A percentile compares a stretch with the other conserved stretches of the same genome.
These are phyloP conservation scores for Calonectria leucothoes DNA, from an alignment of 2,329 filamentous ascomycete species.

Conservation along the genomic window DNA sequence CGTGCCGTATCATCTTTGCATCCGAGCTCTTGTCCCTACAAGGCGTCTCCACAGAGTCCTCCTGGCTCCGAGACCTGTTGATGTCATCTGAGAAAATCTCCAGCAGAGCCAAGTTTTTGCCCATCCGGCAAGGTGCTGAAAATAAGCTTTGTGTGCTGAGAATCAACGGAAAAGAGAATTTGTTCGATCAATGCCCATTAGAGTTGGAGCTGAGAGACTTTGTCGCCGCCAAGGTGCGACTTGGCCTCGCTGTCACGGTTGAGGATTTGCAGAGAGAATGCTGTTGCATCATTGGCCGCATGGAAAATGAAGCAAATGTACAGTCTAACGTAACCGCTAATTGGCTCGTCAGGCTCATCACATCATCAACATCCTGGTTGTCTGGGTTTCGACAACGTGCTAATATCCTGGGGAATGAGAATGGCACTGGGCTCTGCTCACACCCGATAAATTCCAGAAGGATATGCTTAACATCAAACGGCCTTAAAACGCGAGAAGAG, in stretches of 20 bases:
- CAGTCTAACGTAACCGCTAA: slow-evolving; percentile 64
- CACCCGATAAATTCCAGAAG: slow-evolving; percentile 64
- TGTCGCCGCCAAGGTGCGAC: slow-evolving; percentile 60
- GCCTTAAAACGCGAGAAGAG: slow-evolving; percentile 64
- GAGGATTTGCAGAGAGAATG: slow-evolving; percentile 70
- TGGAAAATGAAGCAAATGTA: slow-evolving; percentile 62
- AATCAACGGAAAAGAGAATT: slow-evolving; percentile 68
- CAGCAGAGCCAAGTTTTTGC: slow-evolving; percentile 59
- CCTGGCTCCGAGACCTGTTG: slow-evolving; percentile 71
- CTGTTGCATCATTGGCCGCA: slow-evolving; percentile 66
- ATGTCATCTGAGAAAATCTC: slow-evolving; percentile 59
- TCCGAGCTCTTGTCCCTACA: slow-evolving; percentile 61
- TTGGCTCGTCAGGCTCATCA: slow-evolving; percentile 67
- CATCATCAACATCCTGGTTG: slow-evolving; percentile 64
- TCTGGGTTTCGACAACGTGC: slow-evolving; percentile 66
- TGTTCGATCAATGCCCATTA: slow-evolving; percentile 68
- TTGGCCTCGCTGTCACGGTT: slow-evolving; percentile 70
- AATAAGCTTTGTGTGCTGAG: slow-evolving; percentile 60
- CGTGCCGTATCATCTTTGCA: slow-evolving; percentile 67
- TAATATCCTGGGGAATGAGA: slow-evolving; percentile 67
- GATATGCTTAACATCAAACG: slow-evolving; percentile 70
- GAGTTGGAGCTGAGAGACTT: slow-evolving; percentile 66
- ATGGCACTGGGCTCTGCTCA: slow-evolving; percentile 60
- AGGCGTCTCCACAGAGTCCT: slow-evolving; percentile 50
- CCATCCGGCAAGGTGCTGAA: slow-evolving; percentile 59